These are phyloP conservation scores for Capronia coronata DNA, from an alignment of 2,329 filamentous ascomycete genomes.

Conservation along the genomic window DNA sequence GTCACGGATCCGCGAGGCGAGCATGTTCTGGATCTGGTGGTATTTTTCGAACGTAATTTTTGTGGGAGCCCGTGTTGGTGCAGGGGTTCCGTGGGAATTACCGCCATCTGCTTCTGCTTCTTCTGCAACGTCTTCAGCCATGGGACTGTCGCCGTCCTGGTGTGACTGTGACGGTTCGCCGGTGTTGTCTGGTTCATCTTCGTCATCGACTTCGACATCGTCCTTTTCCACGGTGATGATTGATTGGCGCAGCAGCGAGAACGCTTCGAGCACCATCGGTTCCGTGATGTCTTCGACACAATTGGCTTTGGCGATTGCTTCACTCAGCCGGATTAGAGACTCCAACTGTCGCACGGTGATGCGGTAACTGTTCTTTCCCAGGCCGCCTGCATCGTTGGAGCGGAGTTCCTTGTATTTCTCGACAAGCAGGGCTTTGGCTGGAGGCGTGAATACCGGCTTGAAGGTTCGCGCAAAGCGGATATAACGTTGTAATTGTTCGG, in stretches of 20 bases:
- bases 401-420: constrained; percentile 93
- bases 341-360: constrained; percentile 96
- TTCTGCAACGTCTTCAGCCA: constrained; percentile 48
- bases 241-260: constrained; percentile 80
- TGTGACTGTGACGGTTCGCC: constrained; percentile 49
- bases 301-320: constrained; percentile 97
- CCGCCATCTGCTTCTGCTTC: constrained; percentile 26
- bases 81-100: constrained; percentile 37
- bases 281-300: constrained; percentile 85
- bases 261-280: constrained; percentile 84
- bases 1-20: constrained; percentile 76
- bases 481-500: constrained; percentile 92
- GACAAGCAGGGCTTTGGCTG: constrained; percentile 78
- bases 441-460: constrained; percentile 82
- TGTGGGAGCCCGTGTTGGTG: constrained; percentile 48
- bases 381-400: constrained; percentile 83
- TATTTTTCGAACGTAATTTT: constrained; percentile 96
- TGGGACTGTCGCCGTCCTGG: constrained; percentile 50
- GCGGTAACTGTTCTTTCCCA: constrained; percentile 90
- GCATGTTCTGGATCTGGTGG: constrained; percentile 76
- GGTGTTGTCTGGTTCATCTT: constrained; percentile 52
- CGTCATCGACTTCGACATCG: constrained; percentile 87
- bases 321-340: constrained; percentile 87
- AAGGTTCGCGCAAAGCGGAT: constrained; percentile 95
- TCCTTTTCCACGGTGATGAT: constrained; percentile 98